These are phyloP conservation scores for Aristolochia contorta DNA, from an alignment of 164 flowering plant genomes.

Conservation along the genomic window DNA sequence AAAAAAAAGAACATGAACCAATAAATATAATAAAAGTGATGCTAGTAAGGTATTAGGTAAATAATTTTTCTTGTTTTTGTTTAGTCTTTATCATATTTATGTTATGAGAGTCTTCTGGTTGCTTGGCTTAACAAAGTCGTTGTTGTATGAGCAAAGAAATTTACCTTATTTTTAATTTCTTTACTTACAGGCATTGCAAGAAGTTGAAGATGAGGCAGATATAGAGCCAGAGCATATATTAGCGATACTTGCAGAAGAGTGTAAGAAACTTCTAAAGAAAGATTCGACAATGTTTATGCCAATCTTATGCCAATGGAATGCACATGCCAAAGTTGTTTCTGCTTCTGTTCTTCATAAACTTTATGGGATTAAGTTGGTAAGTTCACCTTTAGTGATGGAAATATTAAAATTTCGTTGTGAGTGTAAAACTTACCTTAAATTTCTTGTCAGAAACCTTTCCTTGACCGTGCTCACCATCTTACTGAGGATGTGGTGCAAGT, in stretches of 20 bases:
- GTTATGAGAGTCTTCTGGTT: background rate
- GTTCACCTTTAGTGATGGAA: constrained; percentile 2
- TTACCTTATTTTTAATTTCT: constrained; percentile 9
- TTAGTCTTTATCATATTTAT: background rate
- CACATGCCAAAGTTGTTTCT: constrained; percentile 59
- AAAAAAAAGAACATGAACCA: no score
- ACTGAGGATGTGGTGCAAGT: constrained; percentile 93
- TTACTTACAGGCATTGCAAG: constrained; percentile 39
- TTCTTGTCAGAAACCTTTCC: constrained; percentile 80
- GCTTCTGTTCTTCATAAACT: constrained; percentile 85
- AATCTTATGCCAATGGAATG: constrained; percentile 61
- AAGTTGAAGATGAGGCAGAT: constrained; percentile 49
- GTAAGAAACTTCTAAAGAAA: constrained; percentile 57
- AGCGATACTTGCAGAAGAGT: constrained; percentile 79
- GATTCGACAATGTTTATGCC: constrained; percentile 61
- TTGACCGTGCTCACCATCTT: constrained; percentile 75
- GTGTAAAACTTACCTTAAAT: background rate
- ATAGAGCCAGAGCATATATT: constrained; percentile 57
- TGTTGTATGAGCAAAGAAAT: no score
- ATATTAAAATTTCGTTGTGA: background rate
- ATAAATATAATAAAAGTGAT: no score
- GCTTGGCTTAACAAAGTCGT: no score
- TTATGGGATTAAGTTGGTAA: constrained; percentile 86
- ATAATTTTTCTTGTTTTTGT: no score
- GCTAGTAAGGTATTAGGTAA: no score